phyloP scores from a whole-genome alignment of 208 protist species.

The Acanthamoeba quina region DNA sequence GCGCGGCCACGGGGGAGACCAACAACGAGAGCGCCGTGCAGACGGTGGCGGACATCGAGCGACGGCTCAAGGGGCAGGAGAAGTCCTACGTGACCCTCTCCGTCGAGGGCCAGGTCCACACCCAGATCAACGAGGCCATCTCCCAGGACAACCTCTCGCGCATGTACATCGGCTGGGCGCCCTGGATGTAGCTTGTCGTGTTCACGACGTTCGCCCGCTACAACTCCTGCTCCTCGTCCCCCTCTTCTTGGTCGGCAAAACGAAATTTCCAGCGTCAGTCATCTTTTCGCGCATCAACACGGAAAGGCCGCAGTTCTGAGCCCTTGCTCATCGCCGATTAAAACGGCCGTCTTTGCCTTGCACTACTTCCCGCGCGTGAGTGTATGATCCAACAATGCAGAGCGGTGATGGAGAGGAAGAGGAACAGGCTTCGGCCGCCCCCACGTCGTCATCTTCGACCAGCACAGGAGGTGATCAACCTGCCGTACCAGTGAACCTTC shows the following conservation, averaged over 20 bases:
- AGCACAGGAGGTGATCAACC: not conserved
- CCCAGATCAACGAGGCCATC: slow-evolving; percentile 84
- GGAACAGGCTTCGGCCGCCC: slow-evolving; percentile 34
- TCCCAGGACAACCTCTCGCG: slow-evolving; percentile 76
- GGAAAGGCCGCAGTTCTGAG: too few species aligned
- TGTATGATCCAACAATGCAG: slow-evolving; percentile 2
- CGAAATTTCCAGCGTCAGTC: too few species aligned
- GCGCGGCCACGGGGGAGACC: not conserved
- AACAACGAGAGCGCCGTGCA: slow-evolving; percentile 76
- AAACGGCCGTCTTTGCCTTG: too few species aligned
- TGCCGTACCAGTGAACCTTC: not conserved
- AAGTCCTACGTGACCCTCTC: slow-evolving; percentile 72
- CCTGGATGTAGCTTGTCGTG: slow-evolving; percentile 63
- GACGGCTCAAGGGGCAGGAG: slow-evolving; percentile 76
- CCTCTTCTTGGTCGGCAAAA: too few species aligned
- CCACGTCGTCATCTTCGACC: not conserved
- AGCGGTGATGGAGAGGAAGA: slow-evolving; percentile 41
- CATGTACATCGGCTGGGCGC: slow-evolving; percentile 86
- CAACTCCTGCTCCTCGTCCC: too few species aligned
- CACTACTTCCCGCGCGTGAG: not conserved
- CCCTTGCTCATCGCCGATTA: too few species aligned
- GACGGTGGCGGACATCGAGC: slow-evolving; percentile 80
- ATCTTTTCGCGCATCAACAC: too few species aligned
- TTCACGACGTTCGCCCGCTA: too few species aligned
- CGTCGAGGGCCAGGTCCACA: slow-evolving; percentile 86